Evolutionary conservation across 331 rosid genomes (phyloP).

Genomic region (Stylosanthes scabra): DNA sequence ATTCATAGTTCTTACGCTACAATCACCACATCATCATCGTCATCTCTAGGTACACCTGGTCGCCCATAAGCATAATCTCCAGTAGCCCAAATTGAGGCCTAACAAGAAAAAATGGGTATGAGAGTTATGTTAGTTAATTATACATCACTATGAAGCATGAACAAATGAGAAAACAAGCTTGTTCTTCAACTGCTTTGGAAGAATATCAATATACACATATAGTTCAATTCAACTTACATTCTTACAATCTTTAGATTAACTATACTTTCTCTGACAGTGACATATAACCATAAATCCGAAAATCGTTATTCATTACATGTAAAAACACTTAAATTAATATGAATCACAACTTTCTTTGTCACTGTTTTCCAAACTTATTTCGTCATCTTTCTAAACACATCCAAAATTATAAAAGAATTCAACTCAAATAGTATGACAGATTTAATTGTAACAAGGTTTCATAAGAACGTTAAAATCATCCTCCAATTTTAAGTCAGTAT

Average conservation of each 20-base stretch:
- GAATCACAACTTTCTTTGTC: too few species aligned
- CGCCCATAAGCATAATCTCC: slow-evolving; percentile 51
- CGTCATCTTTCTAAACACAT: too few species aligned
- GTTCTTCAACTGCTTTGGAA: neutral
- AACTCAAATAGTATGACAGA: too few species aligned
- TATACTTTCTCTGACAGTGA: neutral
- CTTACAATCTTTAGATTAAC: neutral
- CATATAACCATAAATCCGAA: neutral
- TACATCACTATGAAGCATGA: neutral
- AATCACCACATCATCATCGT: slow-evolving; percentile 92
- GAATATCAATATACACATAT: neutral
- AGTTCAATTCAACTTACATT: neutral
- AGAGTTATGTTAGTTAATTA: too few species aligned
- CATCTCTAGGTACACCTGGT: slow-evolving; percentile 56
- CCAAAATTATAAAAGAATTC: too few species aligned
- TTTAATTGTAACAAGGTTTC: too few species aligned
- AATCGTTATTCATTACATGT: too few species aligned
- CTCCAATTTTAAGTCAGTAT: too few species aligned
- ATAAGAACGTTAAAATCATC: too few species aligned
- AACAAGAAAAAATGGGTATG: neutral
- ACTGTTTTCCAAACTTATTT: too few species aligned
- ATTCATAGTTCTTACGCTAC: slow-evolving; percentile 76
- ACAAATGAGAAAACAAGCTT: slow-evolving; percentile 7
- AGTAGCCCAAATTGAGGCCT: slow-evolving; percentile 80
- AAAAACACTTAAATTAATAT: too few species aligned